These are phyloP conservation scores for Plasmodium inui DNA, from an alignment of 169 alveolate species.

Conservation along the genomic window DNA sequence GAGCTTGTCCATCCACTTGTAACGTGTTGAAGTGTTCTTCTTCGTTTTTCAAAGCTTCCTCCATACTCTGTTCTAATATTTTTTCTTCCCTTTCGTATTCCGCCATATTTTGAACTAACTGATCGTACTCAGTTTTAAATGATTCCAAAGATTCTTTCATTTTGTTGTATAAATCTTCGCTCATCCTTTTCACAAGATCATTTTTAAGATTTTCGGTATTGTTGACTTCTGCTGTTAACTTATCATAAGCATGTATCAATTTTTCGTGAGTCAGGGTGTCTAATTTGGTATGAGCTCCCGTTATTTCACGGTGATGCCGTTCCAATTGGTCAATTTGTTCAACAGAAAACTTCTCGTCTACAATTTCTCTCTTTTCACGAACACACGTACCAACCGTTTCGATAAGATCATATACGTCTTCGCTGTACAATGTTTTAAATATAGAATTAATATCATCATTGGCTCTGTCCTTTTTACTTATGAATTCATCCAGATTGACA, in stretches of 20 bases:
- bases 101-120: not conserved
- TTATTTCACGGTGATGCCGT: not conserved
- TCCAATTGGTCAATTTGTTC: slow-evolving; percentile 12
- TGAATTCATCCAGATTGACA: not conserved
- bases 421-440: slow-evolving; percentile 4
- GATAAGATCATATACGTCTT: slow-evolving; percentile 2
- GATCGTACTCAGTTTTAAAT: not conserved
- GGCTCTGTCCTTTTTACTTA: not conserved
- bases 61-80: not conserved
- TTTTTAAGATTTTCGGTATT: slow-evolving; percentile 2
- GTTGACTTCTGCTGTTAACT: not conserved
- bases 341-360: not conserved
- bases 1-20: not conserved
- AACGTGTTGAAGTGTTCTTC: not conserved
- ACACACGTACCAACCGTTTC: not conserved
- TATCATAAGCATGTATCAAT: not conserved
- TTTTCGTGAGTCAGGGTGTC: slow-evolving; percentile 6
- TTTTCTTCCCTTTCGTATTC: slow-evolving; percentile 14
- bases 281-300: not conserved
- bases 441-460: slow-evolving; percentile 4
- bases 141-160: slow-evolving; percentile 1
- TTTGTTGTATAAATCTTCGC: not conserved
- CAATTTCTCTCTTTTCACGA: not conserved
- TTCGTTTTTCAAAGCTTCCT: not conserved
- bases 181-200: not conserved